phyloP scores from a whole-genome alignment of 768 basidiomycete species.

The Coprinopsis sp. region DNA sequence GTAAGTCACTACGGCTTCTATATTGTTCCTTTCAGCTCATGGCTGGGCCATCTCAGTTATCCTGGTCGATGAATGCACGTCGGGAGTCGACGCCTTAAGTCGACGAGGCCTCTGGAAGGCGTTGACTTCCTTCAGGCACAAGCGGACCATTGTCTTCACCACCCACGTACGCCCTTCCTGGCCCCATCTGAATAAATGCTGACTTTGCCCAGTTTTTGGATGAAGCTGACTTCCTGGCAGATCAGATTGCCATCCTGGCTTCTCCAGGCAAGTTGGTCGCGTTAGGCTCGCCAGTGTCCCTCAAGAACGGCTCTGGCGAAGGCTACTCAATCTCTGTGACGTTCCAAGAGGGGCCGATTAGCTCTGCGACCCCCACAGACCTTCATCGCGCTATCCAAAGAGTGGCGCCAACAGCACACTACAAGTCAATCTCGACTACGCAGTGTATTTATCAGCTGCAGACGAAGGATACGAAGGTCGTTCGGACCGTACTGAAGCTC shows the following conservation, averaged over 20 bases:
- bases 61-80: constrained; percentile 69
- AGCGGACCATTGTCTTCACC: constrained; percentile 69
- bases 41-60: constrained; percentile 35
- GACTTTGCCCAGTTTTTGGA: constrained; percentile 53
- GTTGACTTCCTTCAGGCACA: constrained; percentile 59
- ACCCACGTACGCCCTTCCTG: constrained; percentile 70
- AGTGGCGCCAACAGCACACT: constrained; percentile 41
- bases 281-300: constrained; percentile 65
- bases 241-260: constrained; percentile 69
- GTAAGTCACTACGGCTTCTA: constrained; percentile 30
- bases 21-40: neutral
- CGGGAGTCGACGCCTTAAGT: constrained; percentile 78
- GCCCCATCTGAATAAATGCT: neutral
- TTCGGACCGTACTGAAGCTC: constrained; percentile 51
- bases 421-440: constrained; percentile 37
- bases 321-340: constrained; percentile 64
- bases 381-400: constrained; percentile 39
- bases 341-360: constrained; percentile 39
- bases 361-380: constrained; percentile 19
- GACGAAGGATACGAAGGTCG: constrained; percentile 49
- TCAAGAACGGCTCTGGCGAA: constrained; percentile 66
- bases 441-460: constrained; percentile 54
- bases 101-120: constrained; percentile 75
- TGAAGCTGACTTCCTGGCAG: constrained; percentile 74
- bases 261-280: constrained; percentile 77